phyloP scores from a whole-genome alignment of 2,329 filamentous ascomycete genomes.

The Colletotrichum noveboracense region DNA sequence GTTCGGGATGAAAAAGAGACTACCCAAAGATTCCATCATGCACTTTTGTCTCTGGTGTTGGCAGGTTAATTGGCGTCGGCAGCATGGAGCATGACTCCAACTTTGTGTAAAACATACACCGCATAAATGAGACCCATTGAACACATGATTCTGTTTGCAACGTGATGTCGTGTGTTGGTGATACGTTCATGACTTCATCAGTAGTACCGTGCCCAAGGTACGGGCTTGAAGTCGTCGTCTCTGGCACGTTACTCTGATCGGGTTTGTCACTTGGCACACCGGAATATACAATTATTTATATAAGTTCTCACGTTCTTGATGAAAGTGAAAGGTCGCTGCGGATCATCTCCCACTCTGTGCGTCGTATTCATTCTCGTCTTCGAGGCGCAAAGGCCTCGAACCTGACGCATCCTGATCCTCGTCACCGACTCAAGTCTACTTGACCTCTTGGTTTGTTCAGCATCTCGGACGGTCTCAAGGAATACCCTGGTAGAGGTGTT shows the following conservation, averaged over 20 bases:
- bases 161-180: neutral
- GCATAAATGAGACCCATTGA: constrained; percentile 22
- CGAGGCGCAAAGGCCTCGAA: neutral
- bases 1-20: constrained; percentile 22
- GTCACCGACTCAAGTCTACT: neutral
- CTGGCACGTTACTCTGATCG: neutral
- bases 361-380: neutral
- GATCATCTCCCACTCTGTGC: too few relatives aligned
- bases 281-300: too few relatives aligned
- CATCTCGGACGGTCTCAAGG: fast-evolving
- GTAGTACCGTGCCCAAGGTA: fast-evolving
- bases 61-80: constrained; percentile 24
- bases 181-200: neutral
- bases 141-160: neutral
- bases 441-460: neutral
- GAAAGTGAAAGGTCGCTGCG: too few relatives aligned
- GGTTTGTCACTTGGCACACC: too few relatives aligned
- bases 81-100: constrained; percentile 21
- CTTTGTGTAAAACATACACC: constrained; percentile 21
- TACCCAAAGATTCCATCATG: constrained; percentile 20
- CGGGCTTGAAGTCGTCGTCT: neutral
- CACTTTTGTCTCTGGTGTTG: constrained; percentile 21
- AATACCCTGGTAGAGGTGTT: neutral
- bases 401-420: neutral
- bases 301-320: neutral